Percentiles rank a stretch among this genome's conserved stretches.
Conservation (phyloP, 2,329 filamentous ascomycete genomes). For the Orbilia quercus region DNA sequence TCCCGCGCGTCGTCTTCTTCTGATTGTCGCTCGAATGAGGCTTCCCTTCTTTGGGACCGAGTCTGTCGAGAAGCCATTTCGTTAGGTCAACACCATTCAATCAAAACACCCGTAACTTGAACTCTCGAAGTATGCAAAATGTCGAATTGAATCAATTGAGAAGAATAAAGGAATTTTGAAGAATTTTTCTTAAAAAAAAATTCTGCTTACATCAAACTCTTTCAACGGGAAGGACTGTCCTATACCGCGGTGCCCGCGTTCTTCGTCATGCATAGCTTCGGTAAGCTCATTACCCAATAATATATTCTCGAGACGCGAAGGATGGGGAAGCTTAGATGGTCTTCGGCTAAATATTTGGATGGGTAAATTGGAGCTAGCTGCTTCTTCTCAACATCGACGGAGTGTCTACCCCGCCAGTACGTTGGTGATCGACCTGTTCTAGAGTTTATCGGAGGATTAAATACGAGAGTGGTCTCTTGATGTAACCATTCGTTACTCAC, state of each 20-base stretch:
- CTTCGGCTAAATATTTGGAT: conserved; percentile 18
- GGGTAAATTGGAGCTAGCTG: conserved; percentile 19
- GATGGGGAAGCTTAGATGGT: background rate
- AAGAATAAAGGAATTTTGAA: background rate
- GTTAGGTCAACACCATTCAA: background rate
- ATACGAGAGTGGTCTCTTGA: conserved; percentile 6
- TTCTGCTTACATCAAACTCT: conserved; percentile 20
- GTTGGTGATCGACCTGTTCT: conserved; percentile 12
- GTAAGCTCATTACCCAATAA: conserved; percentile 27
- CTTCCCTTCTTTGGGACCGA: conserved; percentile 17
- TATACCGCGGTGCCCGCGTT: conserved; percentile 28
- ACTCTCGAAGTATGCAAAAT: too few species aligned
- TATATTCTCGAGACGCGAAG: background rate
- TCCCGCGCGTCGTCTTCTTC: conserved; percentile 31
- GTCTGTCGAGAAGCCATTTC: conserved; percentile 40
- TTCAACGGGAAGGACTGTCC: conserved; percentile 17
- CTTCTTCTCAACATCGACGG: conserved; percentile 23
- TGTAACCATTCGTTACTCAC: background rate
- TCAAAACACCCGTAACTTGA: too few species aligned
- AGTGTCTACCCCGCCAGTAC: conserved; percentile 22
- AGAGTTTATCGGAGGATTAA: background rate
- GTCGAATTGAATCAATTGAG: background rate
- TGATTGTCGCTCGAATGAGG: conserved; percentile 23
- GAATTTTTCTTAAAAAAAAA: too few species aligned
- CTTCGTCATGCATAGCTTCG: conserved; percentile 42